phyloP scores from a whole-genome alignment of 2,329 filamentous ascomycete species.

The Exophiala alcalophila region DNA sequence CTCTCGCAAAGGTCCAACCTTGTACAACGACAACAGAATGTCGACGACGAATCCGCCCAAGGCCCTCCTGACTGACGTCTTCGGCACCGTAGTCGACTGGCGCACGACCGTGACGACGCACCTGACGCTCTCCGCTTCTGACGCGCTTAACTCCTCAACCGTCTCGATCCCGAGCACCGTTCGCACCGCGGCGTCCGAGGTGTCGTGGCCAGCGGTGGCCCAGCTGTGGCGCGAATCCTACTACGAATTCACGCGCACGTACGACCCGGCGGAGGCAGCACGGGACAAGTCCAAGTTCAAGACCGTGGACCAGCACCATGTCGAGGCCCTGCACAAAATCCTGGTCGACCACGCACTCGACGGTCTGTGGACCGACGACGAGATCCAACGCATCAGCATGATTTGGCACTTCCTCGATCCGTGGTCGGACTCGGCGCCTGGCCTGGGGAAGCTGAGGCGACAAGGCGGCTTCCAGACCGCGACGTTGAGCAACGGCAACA shows the following conservation, averaged over 20 bases:
- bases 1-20: conserved; percentile 11
- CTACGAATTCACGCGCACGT: conserved; percentile 55
- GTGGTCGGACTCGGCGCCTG: conserved; percentile 61
- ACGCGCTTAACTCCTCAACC: conserved; percentile 48
- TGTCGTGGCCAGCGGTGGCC: conserved; percentile 64
- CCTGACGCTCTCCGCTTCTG: conserved; percentile 52
- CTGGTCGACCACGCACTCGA: conserved; percentile 56
- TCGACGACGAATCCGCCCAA: conserved; percentile 40
- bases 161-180: conserved; percentile 47
- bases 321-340: conserved; percentile 58
- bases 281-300: conserved; percentile 51
- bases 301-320: conserved; percentile 70
- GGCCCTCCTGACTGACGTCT: conserved; percentile 71
- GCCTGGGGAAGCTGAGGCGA: conserved; percentile 57
- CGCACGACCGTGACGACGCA: conserved; percentile 62
- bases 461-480: conserved; percentile 58
- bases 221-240: conserved; percentile 69
- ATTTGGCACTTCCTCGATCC: conserved; percentile 71
- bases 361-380: conserved; percentile 60
- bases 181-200: conserved; percentile 50
- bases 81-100: conserved; percentile 80
- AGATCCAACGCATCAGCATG: conserved; percentile 62
- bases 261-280: conserved; percentile 35
- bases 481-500: conserved; percentile 74
- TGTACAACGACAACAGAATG: conserved; percentile 21